Evolutionary conservation across 2,329 filamentous ascomycete genomes (phyloP), one percentile per base, ranked within the genome.

Genomic region (Apiospora sp.): DNA sequence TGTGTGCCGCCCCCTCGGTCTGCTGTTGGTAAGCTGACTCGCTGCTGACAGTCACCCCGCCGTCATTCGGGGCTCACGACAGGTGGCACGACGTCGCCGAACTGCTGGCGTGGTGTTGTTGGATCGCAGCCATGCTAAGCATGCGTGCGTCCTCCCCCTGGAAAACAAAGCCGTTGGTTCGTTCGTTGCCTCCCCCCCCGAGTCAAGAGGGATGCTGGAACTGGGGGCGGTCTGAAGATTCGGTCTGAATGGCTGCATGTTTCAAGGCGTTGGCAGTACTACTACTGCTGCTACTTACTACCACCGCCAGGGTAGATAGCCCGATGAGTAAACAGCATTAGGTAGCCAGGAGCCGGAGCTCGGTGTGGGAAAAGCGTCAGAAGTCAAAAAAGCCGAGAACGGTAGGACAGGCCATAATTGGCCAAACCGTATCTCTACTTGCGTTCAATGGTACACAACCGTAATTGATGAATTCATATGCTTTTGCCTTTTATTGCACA

Each of bases 11-110:
- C 54, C 30, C 54, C 34, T 41, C 41, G 58, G 34, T 61, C 27
- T 37, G 54, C 30, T 61, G 54, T 61, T 64, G 34, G 34, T 64
- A 34, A 41, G 12, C 58, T 64, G 58, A 64, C 58, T 64, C 58
- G 34, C n/a, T 64, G 30, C 10, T 41, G 30, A 41, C 19, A n/a
- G 13, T 64, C 19, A 41, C 3, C 54, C 27, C 30, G 27, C 30
- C 54, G 22, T 61, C 30, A n/a, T 37, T 30, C 30, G 30, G 54
- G 54, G 54, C 34, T 34, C 22, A 61, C 54, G 54, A 37, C 30
- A 61, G 54, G 34, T 61, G 54, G 19, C 54, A 61, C 30, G 54
- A 61, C 54, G 54, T 61, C 54, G 54, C 54, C 30, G 54, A 14
- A 61, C 30, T 48, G 54, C 54, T 61, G 54, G 54, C 54, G 30